A percentile compares a stretch with the other conserved stretches of the same genome.
Evolutionary conservation across 1,284 basidiomycete species (phyloP).

Genomic region (Lentinula novae-zelandiae): DNA sequence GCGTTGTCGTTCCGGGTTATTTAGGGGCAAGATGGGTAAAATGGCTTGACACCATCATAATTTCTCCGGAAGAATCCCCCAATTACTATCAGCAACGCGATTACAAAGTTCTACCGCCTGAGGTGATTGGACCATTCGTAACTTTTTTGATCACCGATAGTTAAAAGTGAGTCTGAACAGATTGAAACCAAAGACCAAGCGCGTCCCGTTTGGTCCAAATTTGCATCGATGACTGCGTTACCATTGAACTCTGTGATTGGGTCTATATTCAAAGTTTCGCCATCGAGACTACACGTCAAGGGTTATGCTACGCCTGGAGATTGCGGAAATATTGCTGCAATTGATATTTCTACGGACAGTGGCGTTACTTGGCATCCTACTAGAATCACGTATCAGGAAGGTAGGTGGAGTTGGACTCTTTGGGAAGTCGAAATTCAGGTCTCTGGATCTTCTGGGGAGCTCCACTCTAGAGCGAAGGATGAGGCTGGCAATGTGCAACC

Average conservation of each 20-base stretch:
- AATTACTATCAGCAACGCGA: slow-evolving; percentile 69
- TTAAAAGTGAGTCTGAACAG: slow-evolving; percentile 23
- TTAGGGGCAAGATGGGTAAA: slow-evolving; percentile 75
- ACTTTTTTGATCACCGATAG: not conserved
- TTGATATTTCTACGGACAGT: slow-evolving; percentile 51
- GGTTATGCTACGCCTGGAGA: slow-evolving; percentile 57
- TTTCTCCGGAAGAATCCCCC: slow-evolving; percentile 51
- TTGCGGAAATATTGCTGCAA: slow-evolving; percentile 40
- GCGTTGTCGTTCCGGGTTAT: slow-evolving; percentile 67
- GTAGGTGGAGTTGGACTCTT: slow-evolving; percentile 67
- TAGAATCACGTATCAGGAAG: slow-evolving; percentile 56
- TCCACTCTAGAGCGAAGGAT: slow-evolving; percentile 44
- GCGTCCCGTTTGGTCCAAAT: slow-evolving; percentile 37
- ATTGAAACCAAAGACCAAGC: slow-evolving; percentile 44
- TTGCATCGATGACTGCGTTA: slow-evolving; percentile 55
- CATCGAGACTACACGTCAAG: slow-evolving; percentile 39
- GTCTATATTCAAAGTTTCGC: slow-evolving; percentile 29
- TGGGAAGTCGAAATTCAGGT: slow-evolving; percentile 50
- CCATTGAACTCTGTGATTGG: slow-evolving; percentile 63
- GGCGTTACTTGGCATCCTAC: slow-evolving; percentile 51
- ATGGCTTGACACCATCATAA: slow-evolving; percentile 63
- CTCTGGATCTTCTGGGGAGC: slow-evolving; percentile 28
- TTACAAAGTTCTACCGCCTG: slow-evolving; percentile 62
- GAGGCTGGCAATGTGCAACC: slow-evolving; percentile 40
- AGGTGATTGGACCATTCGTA: slow-evolving; percentile 33